Conservation (phyloP, 2,329 filamentous ascomycete species). For the Penicillium nordicum region DNA sequence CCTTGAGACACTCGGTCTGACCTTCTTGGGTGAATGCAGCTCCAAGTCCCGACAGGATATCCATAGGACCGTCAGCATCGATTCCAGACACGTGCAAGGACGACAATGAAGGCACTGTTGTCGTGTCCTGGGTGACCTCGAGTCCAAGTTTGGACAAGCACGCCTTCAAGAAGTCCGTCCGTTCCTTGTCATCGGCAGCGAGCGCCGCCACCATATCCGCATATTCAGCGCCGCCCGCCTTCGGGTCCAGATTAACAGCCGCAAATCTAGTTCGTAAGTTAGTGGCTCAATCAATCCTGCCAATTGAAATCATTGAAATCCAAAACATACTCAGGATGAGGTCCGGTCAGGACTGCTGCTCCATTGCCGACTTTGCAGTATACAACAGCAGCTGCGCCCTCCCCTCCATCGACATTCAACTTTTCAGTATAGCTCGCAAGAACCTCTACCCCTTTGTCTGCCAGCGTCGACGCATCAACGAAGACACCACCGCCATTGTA, state of each 20-base stretch:
- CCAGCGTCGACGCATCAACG: constrained; percentile 67
- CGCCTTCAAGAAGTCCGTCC: constrained; percentile 72
- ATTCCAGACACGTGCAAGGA: constrained; percentile 75
- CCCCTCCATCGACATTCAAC: constrained; percentile 71
- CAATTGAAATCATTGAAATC: neutral
- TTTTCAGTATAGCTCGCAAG: constrained; percentile 75
- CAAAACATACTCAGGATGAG: constrained; percentile 78
- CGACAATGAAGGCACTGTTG: constrained; percentile 74
- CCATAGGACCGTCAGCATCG: constrained; percentile 61
- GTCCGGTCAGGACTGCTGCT: constrained; percentile 73
- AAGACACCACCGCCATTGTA: constrained; percentile 96
- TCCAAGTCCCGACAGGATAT: constrained; percentile 61
- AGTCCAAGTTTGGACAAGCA: constrained; percentile 78
- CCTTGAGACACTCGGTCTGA: constrained; percentile 69
- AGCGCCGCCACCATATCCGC: constrained; percentile 66
- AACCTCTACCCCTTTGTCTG: constrained; percentile 67
- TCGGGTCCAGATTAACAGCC: constrained; percentile 68
- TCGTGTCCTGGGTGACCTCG: constrained; percentile 66
- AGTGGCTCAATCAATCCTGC: constrained; percentile 12
- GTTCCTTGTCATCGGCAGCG: constrained; percentile 63
- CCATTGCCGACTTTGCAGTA: constrained; percentile 81
- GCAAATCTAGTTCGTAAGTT: constrained; percentile 63
- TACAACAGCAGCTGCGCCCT: constrained; percentile 72
- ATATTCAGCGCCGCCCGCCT: constrained; percentile 66
- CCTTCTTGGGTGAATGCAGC: constrained; percentile 66